Evolutionary conservation across 2,329 filamentous ascomycete species (phyloP).

Genomic region (Capronia epimyces): DNA sequence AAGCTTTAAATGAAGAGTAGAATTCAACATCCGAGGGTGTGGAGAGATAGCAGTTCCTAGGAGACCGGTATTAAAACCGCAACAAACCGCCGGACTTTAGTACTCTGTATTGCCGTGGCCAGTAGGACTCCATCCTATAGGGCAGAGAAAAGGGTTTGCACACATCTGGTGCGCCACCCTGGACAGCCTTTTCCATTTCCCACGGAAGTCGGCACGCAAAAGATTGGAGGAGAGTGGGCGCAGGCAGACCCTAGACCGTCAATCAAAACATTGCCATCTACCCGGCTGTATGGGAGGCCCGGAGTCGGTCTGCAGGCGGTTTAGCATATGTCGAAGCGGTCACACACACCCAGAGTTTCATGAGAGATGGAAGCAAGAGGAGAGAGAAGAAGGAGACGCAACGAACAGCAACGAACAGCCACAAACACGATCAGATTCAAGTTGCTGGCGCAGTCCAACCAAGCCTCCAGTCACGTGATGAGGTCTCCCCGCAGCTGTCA

Average conservation of each 20-base stretch:
- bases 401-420: no score
- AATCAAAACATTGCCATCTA: background rate
- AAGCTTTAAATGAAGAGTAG: background rate
- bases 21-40: background rate
- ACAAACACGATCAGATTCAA: no score
- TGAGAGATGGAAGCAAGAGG: background rate
- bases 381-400: background rate
- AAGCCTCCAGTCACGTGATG: background rate
- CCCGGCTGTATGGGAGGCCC: no score
- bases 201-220: background rate
- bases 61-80: no score
- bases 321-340: background rate
- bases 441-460: background rate
- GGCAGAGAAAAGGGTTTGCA: background rate
- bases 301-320: no score
- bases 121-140: background rate
- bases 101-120: no score
- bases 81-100: no score
- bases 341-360: background rate
- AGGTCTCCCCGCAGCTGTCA: no score
- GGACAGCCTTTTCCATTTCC: background rate
- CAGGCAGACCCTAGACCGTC: background rate
- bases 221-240: background rate
- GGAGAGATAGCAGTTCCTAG: no score
- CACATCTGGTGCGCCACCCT: background rate